Evolutionary conservation across 2,329 filamentous ascomycete genomes (phyloP), one percentile per base, ranked within the genome.

Genomic region (Fusarium torreyae): DNA sequence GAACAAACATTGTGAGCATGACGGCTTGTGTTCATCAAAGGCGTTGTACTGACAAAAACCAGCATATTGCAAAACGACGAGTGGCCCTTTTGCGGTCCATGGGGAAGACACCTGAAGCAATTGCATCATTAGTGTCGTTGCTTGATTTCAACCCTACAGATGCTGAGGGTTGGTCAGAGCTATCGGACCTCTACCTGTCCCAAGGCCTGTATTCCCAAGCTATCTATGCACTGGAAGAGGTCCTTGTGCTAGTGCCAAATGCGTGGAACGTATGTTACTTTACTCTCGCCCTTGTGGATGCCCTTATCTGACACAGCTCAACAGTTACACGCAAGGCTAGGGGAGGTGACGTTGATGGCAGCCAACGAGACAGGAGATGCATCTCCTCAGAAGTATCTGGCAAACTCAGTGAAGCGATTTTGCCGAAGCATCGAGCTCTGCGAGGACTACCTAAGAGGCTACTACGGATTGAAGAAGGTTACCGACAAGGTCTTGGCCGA

Each of bases 381-480:
- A 6, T 78, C 81, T 28, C 76, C 81, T 4, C 79, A 83, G 43
- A 86, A 86, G 77, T 83, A 88, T 73, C 82, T 96, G 56, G 84
- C 87, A 43, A 92, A 94, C 76, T 90, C 94, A 7, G 80, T 97
- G 55, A 92, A 94, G 77, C 89, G 94, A 69, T 98, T 97, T 80
- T 93, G 92, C 77, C 89, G 96, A 74, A 96, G 94, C 75, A 89
- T 98, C 69, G 96, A 99, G 81, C 87, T 99, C 53, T 98, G 96
- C 76, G 93, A 98, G 73, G 90, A 94, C 77, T 98, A 98, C 77
- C 81, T 98, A 66, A 89, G 96, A 65, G 96, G 94, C 2, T 97
- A 94, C 78, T 98, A 97, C 79, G 96, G 96, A 8, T 83, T 99
- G 63, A 96, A 95, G 78, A 79, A 94, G 79, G 82, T 83, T 17